Conservation (phyloP, 257 asterid genomes). For the Schizonepeta tenuifolia region DNA sequence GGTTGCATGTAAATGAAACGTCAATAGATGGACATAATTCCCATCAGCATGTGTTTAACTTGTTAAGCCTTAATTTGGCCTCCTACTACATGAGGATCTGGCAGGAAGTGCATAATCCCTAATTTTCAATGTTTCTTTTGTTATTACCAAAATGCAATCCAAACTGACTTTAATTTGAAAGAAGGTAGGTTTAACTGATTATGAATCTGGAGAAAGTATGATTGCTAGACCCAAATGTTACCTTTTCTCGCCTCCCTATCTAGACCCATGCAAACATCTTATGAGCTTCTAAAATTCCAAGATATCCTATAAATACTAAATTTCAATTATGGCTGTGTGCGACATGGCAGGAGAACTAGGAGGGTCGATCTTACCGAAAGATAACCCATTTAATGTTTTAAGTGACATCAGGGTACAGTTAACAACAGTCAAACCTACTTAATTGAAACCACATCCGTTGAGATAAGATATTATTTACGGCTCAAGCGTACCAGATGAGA, state of each 20-base stretch:
- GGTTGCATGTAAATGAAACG: conserved; percentile 16
- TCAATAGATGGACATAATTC: neutral
- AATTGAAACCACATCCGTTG: neutral
- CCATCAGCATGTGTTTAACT: conserved; percentile 6
- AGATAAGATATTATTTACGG: neutral
- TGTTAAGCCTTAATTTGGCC: neutral
- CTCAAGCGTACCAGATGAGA: neutral
- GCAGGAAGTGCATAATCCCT: neutral
- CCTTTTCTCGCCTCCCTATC: neutral
- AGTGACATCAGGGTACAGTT: conserved; percentile 21
- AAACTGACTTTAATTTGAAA: conserved; percentile 7
- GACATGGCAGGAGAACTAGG: conserved; percentile 4
- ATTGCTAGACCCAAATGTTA: conserved; percentile 27
- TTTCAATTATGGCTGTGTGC: conserved; percentile 16
- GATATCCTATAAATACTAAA: neutral
- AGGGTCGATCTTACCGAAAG: conserved; percentile 7
- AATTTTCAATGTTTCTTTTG: neutral
- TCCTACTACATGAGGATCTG: neutral
- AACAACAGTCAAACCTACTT: conserved; percentile 7
- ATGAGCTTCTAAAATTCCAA: conserved; percentile 10
- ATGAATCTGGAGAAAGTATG: conserved; percentile 24
- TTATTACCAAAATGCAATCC: neutral
- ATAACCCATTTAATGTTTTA: conserved; percentile 23
- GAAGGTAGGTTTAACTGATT: conserved; percentile 3
- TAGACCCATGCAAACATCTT: conserved; percentile 5